Base-by-base conservation (phyloP, 306 rosid genomes). In the Amphicarpaea edgeworthii region DNA sequence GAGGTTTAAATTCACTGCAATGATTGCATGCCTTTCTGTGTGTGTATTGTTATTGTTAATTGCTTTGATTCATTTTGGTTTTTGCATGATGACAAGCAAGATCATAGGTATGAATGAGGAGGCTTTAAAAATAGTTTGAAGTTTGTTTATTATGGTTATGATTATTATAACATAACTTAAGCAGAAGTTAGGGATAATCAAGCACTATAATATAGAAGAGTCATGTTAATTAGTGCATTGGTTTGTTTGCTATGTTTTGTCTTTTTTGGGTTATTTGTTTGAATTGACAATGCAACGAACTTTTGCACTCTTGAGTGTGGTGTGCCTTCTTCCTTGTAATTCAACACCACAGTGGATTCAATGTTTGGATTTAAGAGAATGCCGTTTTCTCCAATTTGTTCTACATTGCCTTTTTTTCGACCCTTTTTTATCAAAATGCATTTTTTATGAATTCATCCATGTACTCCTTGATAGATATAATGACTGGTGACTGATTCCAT, bases 1-100 rank as follows among this genome's bases (percentile, higher is more conserved):
- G 84, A 75, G 93, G 85, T 89, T 81, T 68, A 83, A 71, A 68
- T 74, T 77, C 68, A 51, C 81, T 68, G 77, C 51, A 16, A 37
- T 61, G 53, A 49, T 30, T 83, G 49, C 78, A 46, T 82, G 34
- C 49, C 71, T 77, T 46, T 74, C 4, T 5, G 23, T 41, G 0
- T 79, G 70, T 14, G 3, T 10, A 19, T 30, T 40, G 51, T 64
- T 50, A n/a, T 72, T 66, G 68, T 51, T 72, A 32, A 49, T 72
- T 74, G 40, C 67, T 37, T 80, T 70, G 19, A 32, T 67, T 41
- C 16, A 40, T 11, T 43, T 32, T 46, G 19, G 41, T 12, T 2
- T 70, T 67, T 73, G 73, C 73, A 28, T 76, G 58, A 41, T 67
- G 54, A 32, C 41, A n/a, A n/a, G n/a, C 51, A 54, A 40, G 43